Evolutionary conservation across 1,284 basidiomycete species (phyloP), one percentile per base, ranked within the genome.

Genomic region (Melampsora americana): DNA sequence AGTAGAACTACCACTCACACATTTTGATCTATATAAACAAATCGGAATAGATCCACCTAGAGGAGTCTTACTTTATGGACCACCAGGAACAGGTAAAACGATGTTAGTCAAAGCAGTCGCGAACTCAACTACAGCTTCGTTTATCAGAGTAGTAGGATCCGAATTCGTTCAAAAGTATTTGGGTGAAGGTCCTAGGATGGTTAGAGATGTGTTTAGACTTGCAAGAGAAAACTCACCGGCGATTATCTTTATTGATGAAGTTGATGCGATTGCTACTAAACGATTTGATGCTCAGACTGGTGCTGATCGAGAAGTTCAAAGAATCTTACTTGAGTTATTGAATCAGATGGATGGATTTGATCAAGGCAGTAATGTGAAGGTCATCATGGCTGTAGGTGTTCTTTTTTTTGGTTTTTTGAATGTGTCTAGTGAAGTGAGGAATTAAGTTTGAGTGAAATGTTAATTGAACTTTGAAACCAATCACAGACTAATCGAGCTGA

Each of bases 401-500:
- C 7, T 2, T 32, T 66, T 7, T 62, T 9, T 14, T 35, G 2
- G 23, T 2, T 11, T 30, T 26, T 20, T 28, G 16, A n/a, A 6
- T 18, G 2, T 26, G 0, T n/a, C 30, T 68, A 32, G 23, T 18
- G 84, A 82, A 32, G 78, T 78, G 9, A 89, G 90, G 75, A 92
- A 99, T 6, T 90, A 99, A 3, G 92, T 99, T 26, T 92, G 99
- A 78, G 96, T n/a, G n/a, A n/a, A n/a, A n/a, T n/a, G n/a, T n/a
- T n/a, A n/a, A n/a, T n/a, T n/a, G n/a, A n/a, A n/a, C n/a, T n/a
- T n/a, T n/a, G n/a, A n/a, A n/a, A n/a, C n/a, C n/a, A n/a, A 99
- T 99, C 80, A 96, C 99, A 95, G 0, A 99, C 96, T 0, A 99
- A 99, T 83, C 86, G 96, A 46, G 95, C 94, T 3, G 98, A 99